A percentile compares a stretch with the other conserved stretches of the same genome.
These are phyloP conservation scores for Phyllosticta paracitricarpa DNA, from an alignment of 2,329 filamentous ascomycete species.

Conservation along the genomic window DNA sequence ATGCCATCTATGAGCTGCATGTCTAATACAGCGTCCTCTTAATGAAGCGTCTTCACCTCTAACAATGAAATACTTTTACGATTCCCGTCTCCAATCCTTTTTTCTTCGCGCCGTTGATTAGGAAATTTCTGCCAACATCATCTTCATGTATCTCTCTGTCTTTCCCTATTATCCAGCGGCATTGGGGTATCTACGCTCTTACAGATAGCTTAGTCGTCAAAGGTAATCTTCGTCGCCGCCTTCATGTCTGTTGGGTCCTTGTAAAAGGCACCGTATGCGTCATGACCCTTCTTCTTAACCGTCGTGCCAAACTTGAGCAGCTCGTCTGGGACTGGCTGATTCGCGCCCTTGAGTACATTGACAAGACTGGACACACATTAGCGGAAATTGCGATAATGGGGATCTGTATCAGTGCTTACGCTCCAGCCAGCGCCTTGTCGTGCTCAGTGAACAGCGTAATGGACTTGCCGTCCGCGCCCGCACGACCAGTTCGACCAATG, in stretches of 20 bases:
- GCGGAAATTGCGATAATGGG: conserved; percentile 10
- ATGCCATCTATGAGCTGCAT: too few species aligned
- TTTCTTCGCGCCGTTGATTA: neutral
- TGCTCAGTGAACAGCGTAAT: conserved; percentile 93
- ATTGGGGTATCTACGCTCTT: neutral
- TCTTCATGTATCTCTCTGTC: neutral
- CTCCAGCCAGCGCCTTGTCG: conserved; percentile 84
- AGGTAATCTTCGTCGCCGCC: conserved; percentile 84
- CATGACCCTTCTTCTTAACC: conserved; percentile 97
- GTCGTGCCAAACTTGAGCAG: conserved; percentile 94
- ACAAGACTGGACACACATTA: conserved; percentile 52
- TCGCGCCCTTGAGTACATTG: conserved; percentile 89
- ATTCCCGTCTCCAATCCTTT: neutral
- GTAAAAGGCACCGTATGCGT: conserved; percentile 90
- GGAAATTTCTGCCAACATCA: neutral
- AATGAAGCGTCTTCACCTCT: too few species aligned
- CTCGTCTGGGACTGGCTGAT: conserved; percentile 81
- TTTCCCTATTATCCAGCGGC: neutral
- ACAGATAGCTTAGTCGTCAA: conserved; percentile 44
- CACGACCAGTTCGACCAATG: conserved; percentile 87
- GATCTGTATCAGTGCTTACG: conserved; percentile 46
- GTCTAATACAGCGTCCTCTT: too few species aligned
- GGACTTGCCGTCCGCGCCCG: conserved; percentile 77
- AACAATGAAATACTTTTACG: too few species aligned
- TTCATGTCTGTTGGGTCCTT: conserved; percentile 79